Percentiles rank a stretch among this genome's conserved stretches.
Evolutionary conservation across 352 stramenopile genomes (phyloP).

Genomic region (Thalassiosira mediterranea): DNA sequence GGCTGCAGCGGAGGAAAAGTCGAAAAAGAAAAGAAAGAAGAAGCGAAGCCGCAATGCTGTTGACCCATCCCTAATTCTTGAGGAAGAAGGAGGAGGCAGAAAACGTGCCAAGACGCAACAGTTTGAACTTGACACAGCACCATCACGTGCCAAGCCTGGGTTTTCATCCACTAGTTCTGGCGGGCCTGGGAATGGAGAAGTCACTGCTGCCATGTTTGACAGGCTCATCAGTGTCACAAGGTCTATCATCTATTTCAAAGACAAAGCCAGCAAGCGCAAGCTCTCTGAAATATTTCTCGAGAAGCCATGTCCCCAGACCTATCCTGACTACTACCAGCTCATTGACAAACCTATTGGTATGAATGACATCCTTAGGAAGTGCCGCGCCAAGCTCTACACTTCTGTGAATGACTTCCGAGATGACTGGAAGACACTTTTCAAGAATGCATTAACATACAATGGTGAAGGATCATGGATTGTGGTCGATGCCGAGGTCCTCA

Average conservation of each 20-base stretch:
- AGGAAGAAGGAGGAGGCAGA: conserved; percentile 30
- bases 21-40: conserved; percentile 64
- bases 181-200: conserved; percentile 50
- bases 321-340: conserved; percentile 83
- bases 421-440: conserved; percentile 83
- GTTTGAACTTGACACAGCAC: conserved; percentile 26
- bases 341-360: conserved; percentile 84
- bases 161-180: conserved; percentile 13
- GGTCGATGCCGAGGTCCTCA: conserved; percentile 65
- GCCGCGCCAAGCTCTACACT: conserved; percentile 69
- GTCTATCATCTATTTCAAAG: conserved; percentile 79
- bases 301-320: conserved; percentile 77
- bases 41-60: conserved; percentile 53
- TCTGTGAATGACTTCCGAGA: conserved; percentile 68
- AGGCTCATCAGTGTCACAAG: conserved; percentile 78
- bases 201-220: conserved; percentile 71
- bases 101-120: conserved; percentile 47
- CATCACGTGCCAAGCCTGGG: conserved; percentile 24
- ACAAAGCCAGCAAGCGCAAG: conserved; percentile 75
- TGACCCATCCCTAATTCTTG: conserved; percentile 56
- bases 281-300: conserved; percentile 83
- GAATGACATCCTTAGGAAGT: conserved; percentile 84
- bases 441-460: conserved; percentile 83
- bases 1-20: conserved; percentile 65
- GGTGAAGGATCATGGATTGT: conserved; percentile 81